Evolutionary conservation across 768 basidiomycete species (phyloP), one percentile per base, ranked within the genome.

Genomic region (Galerina marginata): DNA sequence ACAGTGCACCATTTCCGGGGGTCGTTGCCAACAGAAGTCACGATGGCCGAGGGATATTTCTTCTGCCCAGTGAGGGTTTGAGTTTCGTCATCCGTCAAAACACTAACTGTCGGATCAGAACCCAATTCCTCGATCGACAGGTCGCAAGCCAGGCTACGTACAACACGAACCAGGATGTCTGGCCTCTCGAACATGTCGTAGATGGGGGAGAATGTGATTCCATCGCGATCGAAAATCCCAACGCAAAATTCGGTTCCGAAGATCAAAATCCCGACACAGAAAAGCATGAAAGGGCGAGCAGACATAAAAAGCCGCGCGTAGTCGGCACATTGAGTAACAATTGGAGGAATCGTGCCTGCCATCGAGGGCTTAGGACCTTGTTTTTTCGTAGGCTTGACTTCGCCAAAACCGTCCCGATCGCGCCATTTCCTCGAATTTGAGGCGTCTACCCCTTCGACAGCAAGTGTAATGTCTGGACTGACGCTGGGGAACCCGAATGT

Each of bases 211-310:
- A 57, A 48, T 12, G 23, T 25, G 20, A 57, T 23, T 2, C 47
- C 38, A 2, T 48, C 46, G n/a, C 46, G 45, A 33, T 57, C 56
- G 14, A 57, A 47, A 20, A 57, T 48, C 1, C 45, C 47, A 9
- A 57, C 36, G 10, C 46, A 57, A 9, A 57, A 57, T 9, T 47
- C 4, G 16, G 7, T 48, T 29, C 56, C 56, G 12, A 47, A 57
- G 45, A 57, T 48, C n/a, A 57, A 45, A 9, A 57, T 2, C 2
- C 45, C 45, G 6, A 37, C n/a, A 33, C 36, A 57, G 33, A 48
- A 57, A 1, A 57, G 56, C 45, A 47, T 46, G 29, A 57, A 49
- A 6, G 56, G 56, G 7, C 56, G 45, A 4, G 45, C 45, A 4
- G 56, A 48, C 37, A 57, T 46, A n/a, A 38, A 40, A 2, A 47